Base-by-base conservation (phyloP, 495 filamentous ascomycete genomes). In the Aspergillus incahuasiensis region DNA sequence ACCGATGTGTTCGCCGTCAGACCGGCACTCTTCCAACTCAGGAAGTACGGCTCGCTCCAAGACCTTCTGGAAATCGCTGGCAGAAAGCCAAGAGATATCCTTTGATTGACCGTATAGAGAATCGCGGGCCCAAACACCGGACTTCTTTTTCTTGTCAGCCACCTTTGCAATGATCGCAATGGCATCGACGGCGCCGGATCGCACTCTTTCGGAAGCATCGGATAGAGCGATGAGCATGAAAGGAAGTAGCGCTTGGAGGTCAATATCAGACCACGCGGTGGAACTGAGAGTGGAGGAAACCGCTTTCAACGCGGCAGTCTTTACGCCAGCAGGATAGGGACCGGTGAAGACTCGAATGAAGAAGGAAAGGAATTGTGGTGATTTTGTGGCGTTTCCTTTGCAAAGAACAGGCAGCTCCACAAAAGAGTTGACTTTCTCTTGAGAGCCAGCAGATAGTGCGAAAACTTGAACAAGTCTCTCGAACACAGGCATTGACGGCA, bases 171-270 rank as follows among this genome's bases (percentile, higher is more conserved):
- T 68, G 63, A 75, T 57, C 54, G 58, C 60, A 55, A 87, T 58
- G 24, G 91, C 78, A 39, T 86, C 79, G 28, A 85, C 83, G 18
- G 91, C 87, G 35, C 89, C 83, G 19, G 82, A 81, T 25, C 94
- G 84, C 49, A 96, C 86, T 43, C 79, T 85, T 51, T 81, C 79
- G 1, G 87, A 84, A 3, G 80, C 68, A 67, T 98, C 94, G 22
- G 83, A 73, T 16, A 98, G 79, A 8, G 86, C 88, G 51, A 74
- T 75, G 32, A 96, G 65, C 28, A 84, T 66, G 67, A 95, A 95
- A 13, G 92, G 91, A 24, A 96, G 57, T 18, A 95, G 62, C 3
- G 84, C 82, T 63, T 96, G 92, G 38, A 86, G 75, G 64, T 95
- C 91, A 45, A 85, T 55, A n/a, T 69, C 69, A 21, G 69, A 58